A percentile compares a stretch with the other conserved stretches of the same genome.
Conservation (phyloP, 192 early-diverging fungal genomes). For the Gamsiella multidivaricata region DNA sequence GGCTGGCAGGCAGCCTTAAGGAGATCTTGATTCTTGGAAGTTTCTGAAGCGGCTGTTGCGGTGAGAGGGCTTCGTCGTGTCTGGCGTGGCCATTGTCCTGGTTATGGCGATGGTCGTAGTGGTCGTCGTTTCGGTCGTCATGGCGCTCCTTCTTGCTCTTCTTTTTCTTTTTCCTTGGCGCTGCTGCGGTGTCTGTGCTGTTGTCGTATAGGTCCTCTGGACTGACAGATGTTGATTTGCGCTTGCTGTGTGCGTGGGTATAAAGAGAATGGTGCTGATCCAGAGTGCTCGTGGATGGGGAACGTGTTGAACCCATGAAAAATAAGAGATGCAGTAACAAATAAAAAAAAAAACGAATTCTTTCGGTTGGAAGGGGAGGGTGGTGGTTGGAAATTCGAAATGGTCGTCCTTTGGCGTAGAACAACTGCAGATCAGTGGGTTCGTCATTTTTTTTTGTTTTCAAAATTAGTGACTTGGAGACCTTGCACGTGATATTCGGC, state of each 20-base stretch:
- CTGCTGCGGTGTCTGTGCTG: background rate
- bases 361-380: background rate
- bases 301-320: conserved; percentile 44
- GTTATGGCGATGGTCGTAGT: background rate
- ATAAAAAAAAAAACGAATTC: background rate
- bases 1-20: conserved; percentile 24
- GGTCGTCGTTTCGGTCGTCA: conserved; percentile 7
- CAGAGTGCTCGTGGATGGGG: conserved; percentile 23
- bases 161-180: conserved; percentile 20
- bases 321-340: background rate
- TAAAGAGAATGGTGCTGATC: conserved; percentile 20
- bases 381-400: no score
- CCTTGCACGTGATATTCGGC: no score
- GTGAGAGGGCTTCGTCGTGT: background rate
- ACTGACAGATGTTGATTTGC: conserved; percentile 18
- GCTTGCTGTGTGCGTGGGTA: conserved; percentile 25
- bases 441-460: no score
- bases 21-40: conserved; percentile 49
- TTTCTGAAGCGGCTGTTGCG: conserved; percentile 8
- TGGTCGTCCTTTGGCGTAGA: no score
- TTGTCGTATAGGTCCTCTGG: conserved; percentile 7
- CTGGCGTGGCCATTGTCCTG: background rate
- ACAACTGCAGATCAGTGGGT: no score
- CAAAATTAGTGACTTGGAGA: no score
- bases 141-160: conserved; percentile 40